These are phyloP conservation scores for Remersonia thermophila DNA, from an alignment of 2,329 filamentous ascomycete species.

Conservation along the genomic window DNA sequence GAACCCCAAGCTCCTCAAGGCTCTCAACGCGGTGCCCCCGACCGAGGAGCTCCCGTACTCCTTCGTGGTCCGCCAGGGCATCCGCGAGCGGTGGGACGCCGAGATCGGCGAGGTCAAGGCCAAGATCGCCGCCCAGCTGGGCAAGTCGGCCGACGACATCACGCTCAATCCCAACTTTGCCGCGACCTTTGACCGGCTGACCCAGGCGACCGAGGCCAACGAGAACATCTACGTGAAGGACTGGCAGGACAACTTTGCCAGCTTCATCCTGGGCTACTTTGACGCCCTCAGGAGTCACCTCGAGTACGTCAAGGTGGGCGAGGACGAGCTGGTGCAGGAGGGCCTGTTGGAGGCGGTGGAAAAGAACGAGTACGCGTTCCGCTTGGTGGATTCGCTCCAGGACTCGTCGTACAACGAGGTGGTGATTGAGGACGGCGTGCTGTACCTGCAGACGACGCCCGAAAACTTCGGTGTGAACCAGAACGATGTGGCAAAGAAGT, in stretches of 20 bases:
- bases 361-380: conserved; percentile 30
- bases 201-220: conserved; percentile 20
- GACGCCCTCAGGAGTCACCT: conserved; percentile 30
- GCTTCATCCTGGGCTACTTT: conserved; percentile 30
- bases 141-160: conserved; percentile 25
- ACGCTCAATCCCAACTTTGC: conserved; percentile 37
- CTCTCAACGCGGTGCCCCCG: conserved; percentile 32
- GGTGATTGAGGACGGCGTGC: conserved; percentile 34
- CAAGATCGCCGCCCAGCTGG: conserved; percentile 25
- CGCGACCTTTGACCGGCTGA: conserved; percentile 28
- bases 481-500: conserved; percentile 11
- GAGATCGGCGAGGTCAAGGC: conserved; percentile 29
- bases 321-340: conserved; percentile 37
- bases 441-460: conserved; percentile 33
- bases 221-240: conserved; percentile 23
- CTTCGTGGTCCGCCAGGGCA: conserved; percentile 30
- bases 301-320: conserved; percentile 31
- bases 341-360: conserved; percentile 35
- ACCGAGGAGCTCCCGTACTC: conserved; percentile 23
- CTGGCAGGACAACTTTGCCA: conserved; percentile 34
- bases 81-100: conserved; percentile 32
- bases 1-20: conserved; percentile 26
- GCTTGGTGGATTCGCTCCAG: conserved; percentile 34
- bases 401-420: conserved; percentile 36
- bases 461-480: conserved; percentile 11